Conservation (phyloP, 192 early-diverging fungal genomes). For the Gorgonomyces haynaldii region DNA sequence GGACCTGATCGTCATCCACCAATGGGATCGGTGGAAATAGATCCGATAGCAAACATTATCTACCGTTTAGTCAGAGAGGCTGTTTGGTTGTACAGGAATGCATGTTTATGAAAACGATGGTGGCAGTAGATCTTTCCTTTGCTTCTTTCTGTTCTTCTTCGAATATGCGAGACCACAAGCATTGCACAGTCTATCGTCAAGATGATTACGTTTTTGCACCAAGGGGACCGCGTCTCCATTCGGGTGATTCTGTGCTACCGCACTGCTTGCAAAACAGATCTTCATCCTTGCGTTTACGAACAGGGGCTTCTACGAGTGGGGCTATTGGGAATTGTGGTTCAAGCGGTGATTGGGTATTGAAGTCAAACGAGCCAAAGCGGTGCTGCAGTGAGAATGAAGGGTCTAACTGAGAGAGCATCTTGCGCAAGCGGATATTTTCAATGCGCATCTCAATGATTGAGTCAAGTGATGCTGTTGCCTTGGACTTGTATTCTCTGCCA, state of each 20-base stretch:
- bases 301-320: too few species aligned
- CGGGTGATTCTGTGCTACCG: constrained; percentile 12
- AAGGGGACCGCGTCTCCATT: constrained; percentile 12
- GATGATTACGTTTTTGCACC: constrained; percentile 14
- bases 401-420: too few species aligned
- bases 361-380: background rate
- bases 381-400: background rate
- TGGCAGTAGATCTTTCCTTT: too few species aligned
- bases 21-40: too few species aligned
- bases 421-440: constrained; percentile 21
- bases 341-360: background rate
- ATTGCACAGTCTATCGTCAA: too few species aligned
- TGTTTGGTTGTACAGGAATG: too few species aligned
- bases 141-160: background rate
- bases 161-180: constrained; percentile 6
- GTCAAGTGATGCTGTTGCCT: constrained; percentile 20
- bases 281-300: background rate
- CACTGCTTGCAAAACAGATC: constrained; percentile 7
- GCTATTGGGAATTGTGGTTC: too few species aligned
- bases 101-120: too few species aligned
- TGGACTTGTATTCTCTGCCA: constrained; percentile 18
- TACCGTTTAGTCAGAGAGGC: too few species aligned
- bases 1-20: too few species aligned
- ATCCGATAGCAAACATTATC: too few species aligned
- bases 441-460: constrained; percentile 24